Base-by-base conservation (phyloP, 2,329 filamentous ascomycete species). In the Sclerotinia nivalis region DNA sequence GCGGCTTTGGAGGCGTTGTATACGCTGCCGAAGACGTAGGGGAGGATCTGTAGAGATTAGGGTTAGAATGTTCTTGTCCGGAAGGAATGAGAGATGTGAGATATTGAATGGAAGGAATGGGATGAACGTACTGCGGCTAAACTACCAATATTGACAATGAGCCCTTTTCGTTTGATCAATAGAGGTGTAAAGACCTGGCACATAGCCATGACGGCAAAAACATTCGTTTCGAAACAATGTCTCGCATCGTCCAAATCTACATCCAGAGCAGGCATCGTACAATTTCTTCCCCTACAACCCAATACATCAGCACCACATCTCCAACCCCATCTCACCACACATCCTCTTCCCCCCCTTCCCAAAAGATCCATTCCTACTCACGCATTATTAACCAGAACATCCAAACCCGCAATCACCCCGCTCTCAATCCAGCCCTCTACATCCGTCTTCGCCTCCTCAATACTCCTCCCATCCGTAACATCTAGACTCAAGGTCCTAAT, bases 1-100 rank as follows among this genome's bases (percentile, higher is more conserved):
- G 94, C 94, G 28, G 93, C 93, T 82, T 97, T 97, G 71, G 91
- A 93, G 2, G 93, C 92, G 79, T 94, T 97, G 86, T 97, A 97
- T 78, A 97, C 95, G 78, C 89, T 89, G 31, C 93, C 93, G 58
- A 93, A 93, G 0, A 89, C 84, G 80, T 97, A 97, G 4, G 92
- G 87, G 73, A 96, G 92, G 54, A 93, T 88, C 34, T 92, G 34
- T 18, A 9, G 10, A 7, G n/a, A 1, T 45, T 28, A 4, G 40
- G 40, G 25, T 65, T 65, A 64, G 37, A 6, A 43, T 18, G 1
- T 58, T 55, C 4, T 54, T 45, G 25, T 52, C 13, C 18, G 18
- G n/a, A 7, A 43, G 28, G 15, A 20, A 18, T 20, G 18, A 22
- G 25, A 8, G 6, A 31, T 2, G 28, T 31, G 18, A 15, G 31